Conservation (phyloP, 352 stramenopile genomes). For the Hyaloperonospora arabidopsidis region DNA sequence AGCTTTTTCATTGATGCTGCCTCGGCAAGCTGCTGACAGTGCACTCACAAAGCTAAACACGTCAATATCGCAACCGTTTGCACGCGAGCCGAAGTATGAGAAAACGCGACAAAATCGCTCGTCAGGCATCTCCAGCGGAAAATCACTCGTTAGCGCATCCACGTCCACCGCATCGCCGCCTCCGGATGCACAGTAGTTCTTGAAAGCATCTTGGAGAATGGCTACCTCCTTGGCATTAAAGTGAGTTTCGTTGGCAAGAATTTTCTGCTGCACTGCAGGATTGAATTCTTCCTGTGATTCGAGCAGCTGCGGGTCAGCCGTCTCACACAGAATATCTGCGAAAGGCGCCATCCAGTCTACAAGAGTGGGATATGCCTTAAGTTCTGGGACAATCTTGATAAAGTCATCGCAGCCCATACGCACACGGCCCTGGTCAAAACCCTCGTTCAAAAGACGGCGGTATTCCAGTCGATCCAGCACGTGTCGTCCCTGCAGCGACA, state of each 20-base stretch:
- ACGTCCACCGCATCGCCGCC: slow-evolving; percentile 69
- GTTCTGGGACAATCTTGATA: slow-evolving; percentile 45
- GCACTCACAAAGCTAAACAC: slow-evolving; percentile 84
- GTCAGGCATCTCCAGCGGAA: slow-evolving; percentile 80
- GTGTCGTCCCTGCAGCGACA: slow-evolving; percentile 69
- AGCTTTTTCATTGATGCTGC: slow-evolving; percentile 61
- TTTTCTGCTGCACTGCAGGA: slow-evolving; percentile 82
- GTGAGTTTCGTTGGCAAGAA: slow-evolving; percentile 73
- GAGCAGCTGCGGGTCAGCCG: slow-evolving; percentile 60
- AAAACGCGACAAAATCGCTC: slow-evolving; percentile 73
- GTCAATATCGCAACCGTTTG: slow-evolving; percentile 74
- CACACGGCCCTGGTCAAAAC: slow-evolving; percentile 73
- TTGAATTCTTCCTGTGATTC: slow-evolving; percentile 87
- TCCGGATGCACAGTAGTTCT: slow-evolving; percentile 65
- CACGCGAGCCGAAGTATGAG: slow-evolving; percentile 65
- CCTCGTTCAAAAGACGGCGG: slow-evolving; percentile 63
- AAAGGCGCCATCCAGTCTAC: slow-evolving; percentile 82
- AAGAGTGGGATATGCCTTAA: slow-evolving; percentile 48
- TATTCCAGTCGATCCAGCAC: slow-evolving; percentile 72
- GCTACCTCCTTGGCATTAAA: slow-evolving; percentile 75
- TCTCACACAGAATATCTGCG: slow-evolving; percentile 81
- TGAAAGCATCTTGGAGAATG: slow-evolving; percentile 77
- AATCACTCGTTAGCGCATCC: slow-evolving; percentile 67
- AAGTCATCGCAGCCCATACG: slow-evolving; percentile 74
- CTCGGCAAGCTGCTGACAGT: slow-evolving; percentile 67